Conservation (phyloP, 73 alveolate genomes). For the Halteria grandinella region DNA sequence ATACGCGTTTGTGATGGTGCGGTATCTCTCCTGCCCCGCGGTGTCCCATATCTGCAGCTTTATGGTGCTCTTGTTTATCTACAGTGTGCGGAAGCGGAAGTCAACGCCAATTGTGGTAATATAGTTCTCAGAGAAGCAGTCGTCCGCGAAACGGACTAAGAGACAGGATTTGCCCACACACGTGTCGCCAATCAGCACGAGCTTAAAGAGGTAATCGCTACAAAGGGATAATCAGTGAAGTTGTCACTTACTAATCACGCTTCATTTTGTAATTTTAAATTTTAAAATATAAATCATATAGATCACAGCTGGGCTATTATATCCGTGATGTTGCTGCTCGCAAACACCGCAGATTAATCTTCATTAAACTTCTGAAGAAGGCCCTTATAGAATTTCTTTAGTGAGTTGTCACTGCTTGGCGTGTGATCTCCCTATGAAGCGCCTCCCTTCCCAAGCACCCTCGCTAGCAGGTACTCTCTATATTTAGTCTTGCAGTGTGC, state of each 20-base stretch:
- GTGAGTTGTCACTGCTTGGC: slow-evolving; percentile 5
- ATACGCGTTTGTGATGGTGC: slow-evolving; percentile 74
- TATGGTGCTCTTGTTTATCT: slow-evolving; percentile 45
- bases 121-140: slow-evolving; percentile 65
- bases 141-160: slow-evolving; percentile 65
- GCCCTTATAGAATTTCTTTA: slow-evolving; percentile 32
- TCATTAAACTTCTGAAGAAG: slow-evolving; percentile 27
- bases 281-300: too few relatives aligned
- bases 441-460: slow-evolving; percentile 26
- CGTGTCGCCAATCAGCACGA: slow-evolving; percentile 59
- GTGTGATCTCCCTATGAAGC: slow-evolving; percentile 7
- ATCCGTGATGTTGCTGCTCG: slow-evolving; percentile 20
- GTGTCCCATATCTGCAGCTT: slow-evolving; percentile 74
- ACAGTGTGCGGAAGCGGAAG: slow-evolving; percentile 67
- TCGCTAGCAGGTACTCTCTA: slow-evolving; percentile 11
- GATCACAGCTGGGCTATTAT: neutral
- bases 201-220: slow-evolving; percentile 54
- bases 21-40: slow-evolving; percentile 67
- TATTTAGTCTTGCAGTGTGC: slow-evolving; percentile 46
- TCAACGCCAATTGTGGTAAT: slow-evolving; percentile 66
- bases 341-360: neutral
- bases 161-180: slow-evolving; percentile 58
- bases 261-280: slow-evolving; percentile 38
- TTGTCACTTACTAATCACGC: slow-evolving; percentile 52
- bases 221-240: neutral